Conservation (phyloP, 441 rosid species). For the Macaranga tanarius region DNA sequence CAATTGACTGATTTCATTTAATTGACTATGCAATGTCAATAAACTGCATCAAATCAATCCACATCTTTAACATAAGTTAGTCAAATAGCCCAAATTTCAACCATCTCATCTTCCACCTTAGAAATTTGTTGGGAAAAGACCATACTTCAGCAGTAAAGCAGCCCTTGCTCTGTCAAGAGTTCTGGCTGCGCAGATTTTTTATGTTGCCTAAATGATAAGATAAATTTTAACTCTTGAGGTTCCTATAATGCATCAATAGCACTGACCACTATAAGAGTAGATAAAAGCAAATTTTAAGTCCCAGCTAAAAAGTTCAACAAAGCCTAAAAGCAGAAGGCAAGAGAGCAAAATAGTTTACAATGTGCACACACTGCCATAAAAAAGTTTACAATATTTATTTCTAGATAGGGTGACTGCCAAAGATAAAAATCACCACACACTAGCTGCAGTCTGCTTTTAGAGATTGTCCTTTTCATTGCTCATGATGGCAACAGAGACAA, state of each 20-base stretch:
- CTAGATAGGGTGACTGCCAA: neutral
- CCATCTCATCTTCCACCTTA: neutral
- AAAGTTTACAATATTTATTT: neutral
- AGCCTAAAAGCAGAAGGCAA: too few species aligned
- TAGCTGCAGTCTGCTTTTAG: neutral
- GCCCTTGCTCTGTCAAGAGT: neutral
- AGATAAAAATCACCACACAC: neutral
- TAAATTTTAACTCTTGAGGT: neutral
- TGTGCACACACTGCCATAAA: neutral
- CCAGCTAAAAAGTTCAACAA: too few species aligned
- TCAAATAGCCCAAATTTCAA: neutral
- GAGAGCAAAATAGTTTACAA: neutral
- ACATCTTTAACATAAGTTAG: neutral
- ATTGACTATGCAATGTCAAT: neutral
- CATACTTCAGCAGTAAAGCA: neutral
- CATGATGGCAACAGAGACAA: neutral
- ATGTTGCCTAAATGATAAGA: neutral
- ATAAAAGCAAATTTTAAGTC: too few species aligned
- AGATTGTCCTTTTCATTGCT: neutral
- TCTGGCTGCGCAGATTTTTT: neutral
- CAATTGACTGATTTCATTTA: neutral
- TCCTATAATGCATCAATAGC: neutral
- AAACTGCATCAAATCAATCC: neutral
- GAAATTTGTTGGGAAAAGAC: neutral
- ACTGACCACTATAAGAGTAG: neutral